Conservation (phyloP, 805 yeast species). For the Metschnikowia peoriensis region DNA sequence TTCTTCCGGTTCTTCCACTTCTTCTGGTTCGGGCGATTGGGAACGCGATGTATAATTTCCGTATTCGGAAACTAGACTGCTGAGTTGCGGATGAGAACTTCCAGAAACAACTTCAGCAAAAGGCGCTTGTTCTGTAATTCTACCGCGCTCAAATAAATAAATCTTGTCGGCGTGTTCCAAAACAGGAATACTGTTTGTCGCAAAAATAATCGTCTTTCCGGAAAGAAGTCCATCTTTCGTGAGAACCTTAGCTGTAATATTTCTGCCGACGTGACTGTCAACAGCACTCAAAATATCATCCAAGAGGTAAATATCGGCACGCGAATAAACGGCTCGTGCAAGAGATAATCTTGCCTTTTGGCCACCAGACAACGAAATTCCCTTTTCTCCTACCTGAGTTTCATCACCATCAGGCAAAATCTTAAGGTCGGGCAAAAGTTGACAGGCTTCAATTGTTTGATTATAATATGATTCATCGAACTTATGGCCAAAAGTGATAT, state of each 20-base stretch:
- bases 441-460: conserved; percentile 37
- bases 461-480: conserved; percentile 32
- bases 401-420: conserved; percentile 40
- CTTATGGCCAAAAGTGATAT: conserved; percentile 36
- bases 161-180: conserved; percentile 13
- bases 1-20: neutral
- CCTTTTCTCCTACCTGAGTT: conserved; percentile 46
- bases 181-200: conserved; percentile 15
- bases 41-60: conserved; percentile 4
- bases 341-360: conserved; percentile 42
- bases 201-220: conserved; percentile 11
- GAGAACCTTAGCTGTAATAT: conserved; percentile 31
- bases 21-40: conserved; percentile 1
- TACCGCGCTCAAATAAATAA: conserved; percentile 15
- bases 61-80: conserved; percentile 1
- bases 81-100: conserved; percentile 10
- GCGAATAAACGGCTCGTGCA: conserved; percentile 42
- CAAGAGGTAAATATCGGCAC: conserved; percentile 39
- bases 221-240: conserved; percentile 32
- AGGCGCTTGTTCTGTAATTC: conserved; percentile 9
- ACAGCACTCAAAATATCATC: conserved; percentile 45
- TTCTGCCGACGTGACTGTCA: conserved; percentile 42
- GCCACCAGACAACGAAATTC: conserved; percentile 43
- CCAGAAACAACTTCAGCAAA: conserved; percentile 4
- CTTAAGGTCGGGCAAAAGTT: conserved; percentile 33